A percentile compares a stretch with the other conserved stretches of the same genome.
phyloP scores from a whole-genome alignment of 2,329 filamentous ascomycete species.

The Xylariaceae sp. region DNA sequence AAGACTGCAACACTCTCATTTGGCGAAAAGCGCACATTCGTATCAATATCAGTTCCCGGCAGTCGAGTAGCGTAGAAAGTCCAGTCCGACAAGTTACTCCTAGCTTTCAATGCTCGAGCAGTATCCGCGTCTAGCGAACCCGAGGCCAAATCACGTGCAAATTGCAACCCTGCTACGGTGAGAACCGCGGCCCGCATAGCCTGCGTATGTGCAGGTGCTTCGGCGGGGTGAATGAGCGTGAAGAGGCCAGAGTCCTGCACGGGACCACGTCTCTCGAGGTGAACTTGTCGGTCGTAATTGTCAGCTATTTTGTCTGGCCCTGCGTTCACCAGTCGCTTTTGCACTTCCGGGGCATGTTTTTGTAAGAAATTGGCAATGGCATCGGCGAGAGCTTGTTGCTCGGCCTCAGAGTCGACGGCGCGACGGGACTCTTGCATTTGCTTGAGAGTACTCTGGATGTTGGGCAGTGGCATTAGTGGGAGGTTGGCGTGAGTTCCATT shows the following conservation, averaged over 20 bases:
- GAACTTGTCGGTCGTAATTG: constrained; percentile 15
- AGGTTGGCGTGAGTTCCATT: background rate
- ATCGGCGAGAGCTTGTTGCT: background rate
- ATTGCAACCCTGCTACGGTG: constrained; percentile 13
- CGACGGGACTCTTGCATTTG: constrained; percentile 12
- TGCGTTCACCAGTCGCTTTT: constrained; percentile 2
- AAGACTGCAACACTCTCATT: constrained; percentile 15
- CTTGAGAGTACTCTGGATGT: constrained; percentile 7
- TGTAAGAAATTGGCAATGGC: constrained; percentile 6
- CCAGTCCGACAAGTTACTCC: constrained; percentile 10
- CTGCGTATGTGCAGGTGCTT: constrained; percentile 14
- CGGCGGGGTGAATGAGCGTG: constrained; percentile 11
- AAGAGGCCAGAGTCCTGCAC: constrained; percentile 14
- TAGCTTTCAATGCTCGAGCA: constrained; percentile 3
- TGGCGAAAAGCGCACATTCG: constrained; percentile 1
- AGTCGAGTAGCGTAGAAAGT: constrained; percentile 15
- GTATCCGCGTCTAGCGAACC: constrained; percentile 5
- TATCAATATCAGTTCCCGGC: constrained; percentile 7
- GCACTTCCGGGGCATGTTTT: constrained; percentile 1
- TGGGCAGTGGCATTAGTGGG: background rate
- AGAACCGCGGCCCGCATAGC: constrained; percentile 13
- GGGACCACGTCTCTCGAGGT: constrained; percentile 15
- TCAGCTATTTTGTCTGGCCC: constrained; percentile 4
- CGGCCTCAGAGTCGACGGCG: constrained; percentile 8
- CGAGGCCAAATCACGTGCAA: constrained; percentile 4